phyloP scores from a whole-genome alignment of 1,284 basidiomycete genomes.

The Tilletia caries region DNA sequence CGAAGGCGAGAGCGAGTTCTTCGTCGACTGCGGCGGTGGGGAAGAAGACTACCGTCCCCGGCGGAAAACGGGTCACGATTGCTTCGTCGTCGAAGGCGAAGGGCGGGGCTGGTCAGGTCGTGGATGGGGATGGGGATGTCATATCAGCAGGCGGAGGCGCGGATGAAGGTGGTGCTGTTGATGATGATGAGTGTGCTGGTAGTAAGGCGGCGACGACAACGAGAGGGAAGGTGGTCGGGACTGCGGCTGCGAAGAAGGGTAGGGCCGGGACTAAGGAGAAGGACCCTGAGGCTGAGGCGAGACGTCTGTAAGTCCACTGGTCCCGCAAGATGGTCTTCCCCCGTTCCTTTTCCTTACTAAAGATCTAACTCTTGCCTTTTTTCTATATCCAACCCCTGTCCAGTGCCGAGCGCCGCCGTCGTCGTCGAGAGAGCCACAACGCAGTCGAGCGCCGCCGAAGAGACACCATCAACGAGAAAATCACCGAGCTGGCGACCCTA shows the following conservation, averaged over 20 bases:
- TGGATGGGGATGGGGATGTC: neutral
- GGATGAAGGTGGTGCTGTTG: too few relatives aligned
- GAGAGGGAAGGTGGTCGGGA: neutral
- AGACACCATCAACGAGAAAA: constrained; percentile 92
- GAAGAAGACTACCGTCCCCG: neutral
- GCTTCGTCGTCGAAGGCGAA: neutral
- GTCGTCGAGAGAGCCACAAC: constrained; percentile 79
- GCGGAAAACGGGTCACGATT: too few relatives aligned
- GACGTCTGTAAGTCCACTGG: constrained; percentile 18
- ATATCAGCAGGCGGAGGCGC: too few relatives aligned
- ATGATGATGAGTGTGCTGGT: too few relatives aligned
- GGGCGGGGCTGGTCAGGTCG: neutral
- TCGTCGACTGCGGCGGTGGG: constrained; percentile 20
- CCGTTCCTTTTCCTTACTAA: neutral
- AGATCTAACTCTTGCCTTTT: neutral
- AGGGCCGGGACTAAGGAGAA: neutral
- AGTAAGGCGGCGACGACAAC: too few relatives aligned
- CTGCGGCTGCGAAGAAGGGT: constrained; percentile 1
- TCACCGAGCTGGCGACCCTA: constrained; percentile 78
- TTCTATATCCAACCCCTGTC: neutral
- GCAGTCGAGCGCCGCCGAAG: constrained; percentile 80
- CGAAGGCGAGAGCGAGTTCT: constrained; percentile 11
- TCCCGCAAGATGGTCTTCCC: neutral
- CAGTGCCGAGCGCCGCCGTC: constrained; percentile 66
- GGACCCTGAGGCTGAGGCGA: constrained; percentile 29